Evolutionary conservation across 1,284 basidiomycete species (phyloP).

Genomic region (Violaceomyces palustris): DNA sequence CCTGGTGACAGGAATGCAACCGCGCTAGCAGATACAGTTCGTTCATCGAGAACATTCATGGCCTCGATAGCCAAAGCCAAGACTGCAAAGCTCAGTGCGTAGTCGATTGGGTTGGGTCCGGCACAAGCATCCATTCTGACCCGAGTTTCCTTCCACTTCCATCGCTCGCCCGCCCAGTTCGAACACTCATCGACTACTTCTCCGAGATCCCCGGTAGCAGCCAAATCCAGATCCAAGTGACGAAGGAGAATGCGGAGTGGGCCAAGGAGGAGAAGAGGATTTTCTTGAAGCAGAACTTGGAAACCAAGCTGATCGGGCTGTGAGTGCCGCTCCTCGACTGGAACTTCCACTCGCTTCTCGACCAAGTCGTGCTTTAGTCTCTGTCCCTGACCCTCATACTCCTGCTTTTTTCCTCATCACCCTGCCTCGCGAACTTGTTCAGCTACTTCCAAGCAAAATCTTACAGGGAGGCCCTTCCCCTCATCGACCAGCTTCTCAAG

Average conservation of each 20-base stretch:
- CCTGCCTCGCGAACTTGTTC: too few relatives aligned
- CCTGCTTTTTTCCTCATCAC: too few relatives aligned
- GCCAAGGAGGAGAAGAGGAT: slow-evolving; percentile 86
- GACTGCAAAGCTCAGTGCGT: slow-evolving; percentile 95
- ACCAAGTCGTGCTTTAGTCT: not conserved
- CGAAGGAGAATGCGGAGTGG: slow-evolving; percentile 89
- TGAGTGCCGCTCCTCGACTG: too few relatives aligned
- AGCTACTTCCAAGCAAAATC: slow-evolving; percentile 72
- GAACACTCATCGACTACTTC: slow-evolving; percentile 88
- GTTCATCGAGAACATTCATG: slow-evolving; percentile 82
- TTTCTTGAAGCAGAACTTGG: slow-evolving; percentile 89
- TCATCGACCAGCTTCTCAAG: slow-evolving; percentile 78
- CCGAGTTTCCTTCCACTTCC: not conserved
- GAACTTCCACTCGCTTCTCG: not conserved
- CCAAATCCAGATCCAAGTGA: slow-evolving; percentile 75
- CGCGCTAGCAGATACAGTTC: slow-evolving; percentile 80
- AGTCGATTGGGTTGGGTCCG: slow-evolving; percentile 65
- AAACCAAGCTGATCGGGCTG: slow-evolving; percentile 81
- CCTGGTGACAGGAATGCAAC: slow-evolving; percentile 65
- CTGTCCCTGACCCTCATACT: too few relatives aligned
- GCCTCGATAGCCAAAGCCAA: slow-evolving; percentile 94
- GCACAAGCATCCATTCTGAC: not conserved
- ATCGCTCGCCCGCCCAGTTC: slow-evolving; percentile 53
- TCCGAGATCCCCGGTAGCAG: slow-evolving; percentile 69
- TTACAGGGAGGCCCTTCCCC: slow-evolving; percentile 71